Evolutionary conservation across 495 filamentous ascomycete genomes (phyloP).

Genomic region (Talaromyces stipitatus): DNA sequence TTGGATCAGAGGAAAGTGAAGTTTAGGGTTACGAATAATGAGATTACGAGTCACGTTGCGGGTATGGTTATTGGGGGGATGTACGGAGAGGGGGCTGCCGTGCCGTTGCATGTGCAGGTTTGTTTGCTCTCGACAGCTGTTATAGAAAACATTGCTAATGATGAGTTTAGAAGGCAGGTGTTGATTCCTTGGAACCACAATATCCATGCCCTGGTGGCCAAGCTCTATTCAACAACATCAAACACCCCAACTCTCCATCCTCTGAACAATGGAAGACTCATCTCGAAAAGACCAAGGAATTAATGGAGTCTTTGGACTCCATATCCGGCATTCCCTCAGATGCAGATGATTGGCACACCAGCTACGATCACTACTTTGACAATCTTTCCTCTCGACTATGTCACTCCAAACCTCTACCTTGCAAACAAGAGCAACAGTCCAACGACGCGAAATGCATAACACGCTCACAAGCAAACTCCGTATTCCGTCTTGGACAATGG

Average conservation of each 20-base stretch:
- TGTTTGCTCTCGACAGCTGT: neutral
- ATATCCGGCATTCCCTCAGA: slow-evolving; percentile 49
- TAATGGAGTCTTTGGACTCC: slow-evolving; percentile 47
- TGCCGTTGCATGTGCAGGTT: slow-evolving; percentile 37
- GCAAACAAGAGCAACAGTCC: slow-evolving; percentile 28
- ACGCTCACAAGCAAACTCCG: slow-evolving; percentile 44
- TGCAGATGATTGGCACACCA: slow-evolving; percentile 51
- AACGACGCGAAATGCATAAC: slow-evolving; percentile 46
- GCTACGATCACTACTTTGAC: slow-evolving; percentile 65
- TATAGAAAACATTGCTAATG: slow-evolving; percentile 8
- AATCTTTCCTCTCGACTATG: slow-evolving; percentile 64
- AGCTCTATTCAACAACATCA: slow-evolving; percentile 36
- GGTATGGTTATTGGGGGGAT: slow-evolving; percentile 57
- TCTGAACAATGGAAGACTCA: slow-evolving; percentile 45
- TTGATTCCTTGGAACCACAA: slow-evolving; percentile 57
- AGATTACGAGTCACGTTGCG: slow-evolving; percentile 64
- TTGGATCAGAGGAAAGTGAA: slow-evolving; percentile 28
- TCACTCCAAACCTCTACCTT: slow-evolving; percentile 55
- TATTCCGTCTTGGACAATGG: slow-evolving; percentile 61
- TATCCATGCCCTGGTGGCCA: slow-evolving; percentile 48
- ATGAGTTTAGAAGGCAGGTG: slow-evolving; percentile 1
- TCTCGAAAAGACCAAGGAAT: slow-evolving; percentile 39
- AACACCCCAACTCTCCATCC: slow-evolving; percentile 29
- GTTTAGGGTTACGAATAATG: slow-evolving; percentile 62
- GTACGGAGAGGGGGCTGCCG: slow-evolving; percentile 29